Base-by-base conservation (phyloP, 768 basidiomycete genomes). In the Amyloporia xantha region DNA sequence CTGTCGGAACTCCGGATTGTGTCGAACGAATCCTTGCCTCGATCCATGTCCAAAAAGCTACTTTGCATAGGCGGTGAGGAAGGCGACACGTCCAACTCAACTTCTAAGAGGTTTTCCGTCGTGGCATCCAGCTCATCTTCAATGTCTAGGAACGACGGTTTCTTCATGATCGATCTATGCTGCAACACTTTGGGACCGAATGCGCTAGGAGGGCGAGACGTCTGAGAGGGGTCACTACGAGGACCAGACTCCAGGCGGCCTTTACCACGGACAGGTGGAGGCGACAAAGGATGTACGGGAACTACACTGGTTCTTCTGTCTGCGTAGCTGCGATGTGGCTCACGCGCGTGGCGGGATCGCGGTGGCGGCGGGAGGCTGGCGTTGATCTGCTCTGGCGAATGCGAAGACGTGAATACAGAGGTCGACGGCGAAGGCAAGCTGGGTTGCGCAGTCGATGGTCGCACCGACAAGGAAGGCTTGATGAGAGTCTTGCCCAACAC, bases 71-170 rank as follows among this genome's bases (percentile, higher is more conserved):
- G 53, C 13, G 46, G 49, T 30, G 50, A 49, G 28, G 45, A 44
- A 33, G 48, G 52, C 24, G 35, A 9, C 25, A 21, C 43, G 25
- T 43, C 46, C 41, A 27, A 27, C 10, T 49, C 54, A 4, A 24
- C 36, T 28, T 25, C 55, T 19, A 33, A n/a, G 20, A 49, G 41
- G 38, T 44, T 51, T 39, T 54, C 52, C 50, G 44, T 33, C 26
- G 57, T 54, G 20, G 24, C 51, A 24, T 62, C 59, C 19, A 25
- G 43, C 24, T 64, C 62, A 50, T 72, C 70, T 20, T 68, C 81
- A 50, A 87, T 84, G 28, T 86, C 82, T 41, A 87, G 67, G 62
- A 87, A 87, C 1, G 84, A 86, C 17, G 85, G 79, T 59, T 85
- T 84, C 58, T 72, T 72, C 68, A 82, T 74, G 51, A 86, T 68